These are phyloP conservation scores for Scheffersomyces parashehatae DNA, from an alignment of 1,139 yeast species.

Conservation along the genomic window DNA sequence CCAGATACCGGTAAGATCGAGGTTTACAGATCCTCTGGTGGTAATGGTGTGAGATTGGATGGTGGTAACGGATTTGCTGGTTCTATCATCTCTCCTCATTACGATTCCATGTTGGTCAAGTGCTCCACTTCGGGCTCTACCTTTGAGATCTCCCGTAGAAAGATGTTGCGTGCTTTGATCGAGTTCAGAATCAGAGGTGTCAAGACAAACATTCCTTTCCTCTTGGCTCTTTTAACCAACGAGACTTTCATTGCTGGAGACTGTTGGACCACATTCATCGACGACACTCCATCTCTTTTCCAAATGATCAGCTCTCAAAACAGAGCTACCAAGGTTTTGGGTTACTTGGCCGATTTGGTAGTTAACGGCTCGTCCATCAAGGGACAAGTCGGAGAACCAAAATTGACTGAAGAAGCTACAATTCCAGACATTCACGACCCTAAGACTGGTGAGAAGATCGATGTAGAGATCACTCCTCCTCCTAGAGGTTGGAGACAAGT, in stretches of 20 bases:
- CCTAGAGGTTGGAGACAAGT: constrained; percentile 92
- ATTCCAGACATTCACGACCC: constrained; percentile 72
- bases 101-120: constrained; percentile 97
- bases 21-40: constrained; percentile 98
- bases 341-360: constrained; percentile 86
- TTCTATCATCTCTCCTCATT: constrained; percentile 93
- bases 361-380: constrained; percentile 94
- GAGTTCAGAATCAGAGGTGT: constrained; percentile 99
- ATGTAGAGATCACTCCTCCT: constrained; percentile 55
- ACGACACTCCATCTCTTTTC: constrained; percentile 94
- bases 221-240: constrained; percentile 88
- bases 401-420: constrained; percentile 70
- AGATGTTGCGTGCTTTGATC: constrained; percentile 93
- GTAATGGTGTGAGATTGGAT: constrained; percentile 97
- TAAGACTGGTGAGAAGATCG: constrained; percentile 54
- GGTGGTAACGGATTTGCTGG: constrained; percentile 99
- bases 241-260: constrained; percentile 84
- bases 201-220: constrained; percentile 95
- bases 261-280: constrained; percentile 99
- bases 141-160: constrained; percentile 93
- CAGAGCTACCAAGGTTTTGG: constrained; percentile 91
- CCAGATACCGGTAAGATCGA: constrained; percentile 99
- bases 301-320: constrained; percentile 94
- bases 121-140: constrained; percentile 97
- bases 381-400: constrained; percentile 94